phyloP scores from a whole-genome alignment of 2,329 filamentous ascomycete genomes.

The Arachnomyces sp. region DNA sequence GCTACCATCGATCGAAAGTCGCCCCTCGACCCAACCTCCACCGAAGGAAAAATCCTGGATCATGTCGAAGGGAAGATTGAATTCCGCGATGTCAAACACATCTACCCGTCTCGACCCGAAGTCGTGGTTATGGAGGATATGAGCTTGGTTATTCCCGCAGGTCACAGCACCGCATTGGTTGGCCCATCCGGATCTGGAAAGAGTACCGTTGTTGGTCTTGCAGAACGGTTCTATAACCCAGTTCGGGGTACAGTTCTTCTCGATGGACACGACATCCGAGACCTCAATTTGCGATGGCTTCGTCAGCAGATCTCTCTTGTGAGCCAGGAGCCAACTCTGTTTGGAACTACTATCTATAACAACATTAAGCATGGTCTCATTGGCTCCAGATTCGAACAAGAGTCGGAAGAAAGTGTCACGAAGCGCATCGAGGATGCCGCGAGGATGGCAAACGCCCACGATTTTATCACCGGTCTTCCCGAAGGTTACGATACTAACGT shows the following conservation, averaged over 20 bases:
- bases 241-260: slow-evolving; percentile 70
- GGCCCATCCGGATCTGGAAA: slow-evolving; percentile 93
- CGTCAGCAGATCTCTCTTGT: slow-evolving; percentile 88
- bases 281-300: slow-evolving; percentile 80
- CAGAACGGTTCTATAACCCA: slow-evolving; percentile 91
- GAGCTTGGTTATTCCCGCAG: slow-evolving; percentile 69
- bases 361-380: slow-evolving; percentile 90
- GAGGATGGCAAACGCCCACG: slow-evolving; percentile 86
- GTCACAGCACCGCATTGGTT: slow-evolving; percentile 87
- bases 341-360: slow-evolving; percentile 77
- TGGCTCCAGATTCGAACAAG: slow-evolving; percentile 66
- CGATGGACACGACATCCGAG: slow-evolving; percentile 73
- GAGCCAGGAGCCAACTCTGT: slow-evolving; percentile 85
- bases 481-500: slow-evolving; percentile 90
- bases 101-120: slow-evolving; percentile 88
- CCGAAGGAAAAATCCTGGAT: slow-evolving; percentile 64
- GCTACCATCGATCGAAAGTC: slow-evolving; percentile 84
- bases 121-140: slow-evolving; percentile 83
- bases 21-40: slow-evolving; percentile 67
- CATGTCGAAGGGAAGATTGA: slow-evolving; percentile 69
- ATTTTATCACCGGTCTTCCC: slow-evolving; percentile 74
- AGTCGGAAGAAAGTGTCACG: slow-evolving; percentile 57
- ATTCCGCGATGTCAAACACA: slow-evolving; percentile 75
- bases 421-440: slow-evolving; percentile 72
- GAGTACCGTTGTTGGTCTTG: slow-evolving; percentile 83